Evolutionary conservation across 768 basidiomycete species (phyloP).

Genomic region (Coprinopsis strossmayeri): DNA sequence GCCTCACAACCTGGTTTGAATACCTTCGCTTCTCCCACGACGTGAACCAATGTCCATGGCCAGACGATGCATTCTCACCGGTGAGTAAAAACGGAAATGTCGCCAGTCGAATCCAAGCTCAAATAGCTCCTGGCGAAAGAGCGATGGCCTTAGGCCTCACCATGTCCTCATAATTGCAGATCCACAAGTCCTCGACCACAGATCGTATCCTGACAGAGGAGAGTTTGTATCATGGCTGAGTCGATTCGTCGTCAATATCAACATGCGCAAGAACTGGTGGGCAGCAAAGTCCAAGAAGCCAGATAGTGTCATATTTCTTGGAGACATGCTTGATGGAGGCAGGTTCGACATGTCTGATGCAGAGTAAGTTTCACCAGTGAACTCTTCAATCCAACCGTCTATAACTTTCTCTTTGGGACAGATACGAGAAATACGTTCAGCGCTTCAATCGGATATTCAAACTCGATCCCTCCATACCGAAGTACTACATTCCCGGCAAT

Average conservation of each 20-base stretch:
- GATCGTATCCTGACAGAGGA: constrained; percentile 62
- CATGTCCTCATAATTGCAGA: constrained; percentile 84
- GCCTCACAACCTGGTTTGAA: constrained; percentile 67
- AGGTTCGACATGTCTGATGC: constrained; percentile 52
- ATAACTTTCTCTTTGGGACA: constrained; percentile 23
- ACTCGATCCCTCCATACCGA: constrained; percentile 36
- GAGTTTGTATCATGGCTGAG: constrained; percentile 50
- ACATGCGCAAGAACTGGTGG: constrained; percentile 82
- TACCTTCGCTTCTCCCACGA: constrained; percentile 46
- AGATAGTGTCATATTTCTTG: constrained; percentile 74
- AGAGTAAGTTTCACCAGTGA: constrained; percentile 52
- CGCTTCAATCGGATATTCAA: constrained; percentile 72
- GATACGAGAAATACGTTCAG: constrained; percentile 65
- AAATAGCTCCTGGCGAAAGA: constrained; percentile 13
- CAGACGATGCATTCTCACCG: constrained; percentile 32
- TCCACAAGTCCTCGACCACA: constrained; percentile 76
- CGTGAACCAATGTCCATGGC: constrained; percentile 53
- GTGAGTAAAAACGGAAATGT: constrained; percentile 19
- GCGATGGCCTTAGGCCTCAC: constrained; percentile 19
- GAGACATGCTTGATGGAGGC: constrained; percentile 91
- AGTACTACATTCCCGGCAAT: constrained; percentile 82
- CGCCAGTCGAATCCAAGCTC: not conserved
- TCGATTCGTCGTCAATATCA: constrained; percentile 69
- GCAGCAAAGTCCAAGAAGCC: constrained; percentile 53
- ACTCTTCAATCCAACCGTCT: not conserved